Percentiles rank a stretch among this genome's conserved stretches.
Conservation (phyloP, 2,329 filamentous ascomycete genomes). For the Gnomoniopsis sp. region DNA sequence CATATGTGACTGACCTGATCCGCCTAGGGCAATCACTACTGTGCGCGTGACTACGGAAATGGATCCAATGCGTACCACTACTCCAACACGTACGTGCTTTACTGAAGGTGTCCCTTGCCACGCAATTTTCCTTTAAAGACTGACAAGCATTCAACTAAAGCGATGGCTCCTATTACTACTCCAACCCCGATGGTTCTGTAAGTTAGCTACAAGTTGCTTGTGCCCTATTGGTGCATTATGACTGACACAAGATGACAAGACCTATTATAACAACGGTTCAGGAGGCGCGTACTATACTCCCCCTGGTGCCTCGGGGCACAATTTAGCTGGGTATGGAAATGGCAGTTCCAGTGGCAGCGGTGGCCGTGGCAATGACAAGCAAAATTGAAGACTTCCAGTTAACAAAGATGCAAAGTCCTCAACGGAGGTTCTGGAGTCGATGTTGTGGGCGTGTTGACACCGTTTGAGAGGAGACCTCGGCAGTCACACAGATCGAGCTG, state of each 20-base stretch:
- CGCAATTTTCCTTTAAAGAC: neutral
- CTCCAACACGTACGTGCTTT: conserved; percentile 52
- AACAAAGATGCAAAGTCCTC: too few relatives aligned
- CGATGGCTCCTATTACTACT: conserved; percentile 71
- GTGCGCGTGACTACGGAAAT: conserved; percentile 59
- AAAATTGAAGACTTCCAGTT: too few relatives aligned
- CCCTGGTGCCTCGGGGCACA: conserved; percentile 37
- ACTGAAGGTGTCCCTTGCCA: neutral
- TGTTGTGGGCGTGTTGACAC: too few relatives aligned
- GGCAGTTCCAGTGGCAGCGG: conserved; percentile 6
- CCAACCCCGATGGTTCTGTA: conserved; percentile 60
- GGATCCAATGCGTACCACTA: conserved; percentile 61
- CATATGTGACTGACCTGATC: neutral
- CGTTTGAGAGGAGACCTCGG: too few relatives aligned
- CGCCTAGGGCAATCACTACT: conserved; percentile 64
- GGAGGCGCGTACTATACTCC: conserved; percentile 60
- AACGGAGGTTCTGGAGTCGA: too few relatives aligned
- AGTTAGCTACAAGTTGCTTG: neutral
- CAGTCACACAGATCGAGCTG: too few relatives aligned
- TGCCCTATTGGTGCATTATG: neutral
- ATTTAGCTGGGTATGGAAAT: conserved; percentile 23
- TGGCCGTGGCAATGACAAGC: neutral
- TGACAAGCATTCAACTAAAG: conserved; percentile 27
- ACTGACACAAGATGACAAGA: conserved; percentile 25
- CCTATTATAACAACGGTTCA: conserved; percentile 62